A percentile compares a stretch with the other conserved stretches of the same genome.
These are phyloP conservation scores for Leccinum fibrillosum DNA, from an alignment of 768 basidiomycete species.

Conservation along the genomic window DNA sequence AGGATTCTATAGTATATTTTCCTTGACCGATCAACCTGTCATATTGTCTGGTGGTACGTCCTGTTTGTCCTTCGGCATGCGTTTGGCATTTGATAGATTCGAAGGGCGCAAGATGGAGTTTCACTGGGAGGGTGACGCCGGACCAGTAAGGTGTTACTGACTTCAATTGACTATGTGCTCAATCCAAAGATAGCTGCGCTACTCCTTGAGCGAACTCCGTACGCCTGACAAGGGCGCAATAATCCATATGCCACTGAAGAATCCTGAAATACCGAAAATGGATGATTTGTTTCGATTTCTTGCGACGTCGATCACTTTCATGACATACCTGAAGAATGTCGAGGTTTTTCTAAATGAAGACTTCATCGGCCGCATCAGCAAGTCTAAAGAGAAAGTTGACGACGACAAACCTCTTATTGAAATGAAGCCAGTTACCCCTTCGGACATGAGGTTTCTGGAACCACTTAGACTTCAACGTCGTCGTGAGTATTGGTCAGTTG, in stretches of 20 bases:
- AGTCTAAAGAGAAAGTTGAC: slow-evolving; percentile 48
- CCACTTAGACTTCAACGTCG: slow-evolving; percentile 55
- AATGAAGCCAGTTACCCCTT: slow-evolving; percentile 49
- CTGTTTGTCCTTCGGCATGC: slow-evolving; percentile 15
- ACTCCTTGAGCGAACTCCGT: slow-evolving; percentile 50
- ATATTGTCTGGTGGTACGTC: slow-evolving; percentile 65
- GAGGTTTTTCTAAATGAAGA: slow-evolving; percentile 77
- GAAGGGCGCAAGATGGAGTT: slow-evolving; percentile 87
- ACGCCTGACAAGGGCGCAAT: slow-evolving; percentile 59
- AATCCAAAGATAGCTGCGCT: slow-evolving; percentile 53
- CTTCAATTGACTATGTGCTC: background rate
- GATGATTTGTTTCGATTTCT: slow-evolving; percentile 89
- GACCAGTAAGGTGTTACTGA: slow-evolving; percentile 47
- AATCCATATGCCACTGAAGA: slow-evolving; percentile 81
- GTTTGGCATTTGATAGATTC: background rate
- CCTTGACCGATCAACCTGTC: slow-evolving; percentile 74
- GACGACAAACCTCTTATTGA: slow-evolving; percentile 44
- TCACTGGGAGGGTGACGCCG: slow-evolving; percentile 79
- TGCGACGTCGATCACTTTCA: slow-evolving; percentile 88
- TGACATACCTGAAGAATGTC: slow-evolving; percentile 69
- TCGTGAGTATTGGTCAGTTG: background rate
- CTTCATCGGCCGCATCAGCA: slow-evolving; percentile 59
- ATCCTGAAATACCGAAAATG: slow-evolving; percentile 67
- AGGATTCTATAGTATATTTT: slow-evolving; percentile 78
- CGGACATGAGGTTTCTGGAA: slow-evolving; percentile 55